Evolutionary conservation across 345 rosid species (phyloP), one percentile per base, ranked within the genome.

Genomic region (Melastoma malabathricum): DNA sequence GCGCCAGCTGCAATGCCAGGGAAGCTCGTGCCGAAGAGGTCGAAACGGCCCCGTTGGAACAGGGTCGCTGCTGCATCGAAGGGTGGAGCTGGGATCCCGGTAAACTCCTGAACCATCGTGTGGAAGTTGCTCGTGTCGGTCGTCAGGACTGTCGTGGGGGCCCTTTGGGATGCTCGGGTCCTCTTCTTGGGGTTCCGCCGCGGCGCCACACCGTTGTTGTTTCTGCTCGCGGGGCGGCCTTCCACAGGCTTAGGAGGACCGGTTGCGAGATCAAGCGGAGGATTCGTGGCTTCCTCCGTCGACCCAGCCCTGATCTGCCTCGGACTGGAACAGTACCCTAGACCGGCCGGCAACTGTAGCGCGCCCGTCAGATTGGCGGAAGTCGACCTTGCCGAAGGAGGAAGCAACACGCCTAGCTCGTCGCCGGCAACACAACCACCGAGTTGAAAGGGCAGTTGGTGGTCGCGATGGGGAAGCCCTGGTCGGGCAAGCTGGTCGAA

Each of bases 31-130:
- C 87, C 82, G n/a, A 82, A 79, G 43, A 85, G 77, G 56, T 81
- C 89, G 60, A 85, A 74, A 39, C 97, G 72, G 61, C 70, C 74
- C 44, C 72, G 73, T 49, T 76, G 77, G 53, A 76, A 84, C 44
- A 72, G 68, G 23, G 84, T 78, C 51, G 71, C 71, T 2, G 89
- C 59, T 34, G 41, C 41, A 12, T 34, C 41, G 49, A 82, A 82
- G 23, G 97, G 97, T 9, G 94, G 90, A 43, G 89, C 71, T 43
- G 97, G 98, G 51, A 90, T 90, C 10, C 96, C 98, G 13, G 98
- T 90, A 62, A 90, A 90, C 46, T 90, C 98, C 59, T 90, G 98
- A 59, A 90, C 98, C 96, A 90, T 90, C 48, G 94, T 94, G 65
- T 94, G 72, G 79, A 90, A 90, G 62, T 90, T 90, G 31, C 80